These are phyloP conservation scores for Fusarium sp. DNA, from an alignment of 2,329 filamentous ascomycete species.

Conservation along the genomic window DNA sequence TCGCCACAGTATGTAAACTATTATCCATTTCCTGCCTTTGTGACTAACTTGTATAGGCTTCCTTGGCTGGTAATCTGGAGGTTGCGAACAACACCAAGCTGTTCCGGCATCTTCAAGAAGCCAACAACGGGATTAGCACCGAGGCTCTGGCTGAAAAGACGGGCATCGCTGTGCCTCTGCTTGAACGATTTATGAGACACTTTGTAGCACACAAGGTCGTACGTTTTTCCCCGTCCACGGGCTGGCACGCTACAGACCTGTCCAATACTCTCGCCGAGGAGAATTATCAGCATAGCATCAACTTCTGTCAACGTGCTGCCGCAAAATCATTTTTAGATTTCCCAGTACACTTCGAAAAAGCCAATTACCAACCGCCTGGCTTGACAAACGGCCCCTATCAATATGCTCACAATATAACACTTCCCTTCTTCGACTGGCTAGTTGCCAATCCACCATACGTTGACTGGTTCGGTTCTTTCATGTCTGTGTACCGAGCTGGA, in stretches of 20 bases:
- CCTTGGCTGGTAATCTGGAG: constrained; percentile 24
- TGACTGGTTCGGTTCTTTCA: constrained; percentile 33
- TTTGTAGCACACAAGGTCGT: constrained; percentile 21
- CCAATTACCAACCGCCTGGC: constrained; percentile 20
- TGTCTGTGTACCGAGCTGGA: constrained; percentile 29
- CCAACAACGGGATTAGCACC: constrained; percentile 10
- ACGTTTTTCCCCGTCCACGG: background rate
- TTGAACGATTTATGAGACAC: constrained; percentile 36
- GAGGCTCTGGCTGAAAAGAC: constrained; percentile 18
- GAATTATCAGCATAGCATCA: constrained; percentile 30
- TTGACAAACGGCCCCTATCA: constrained; percentile 21
- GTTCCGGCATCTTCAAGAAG: constrained; percentile 2
- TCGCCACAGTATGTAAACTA: constrained; percentile 16
- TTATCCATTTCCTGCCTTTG: no score
- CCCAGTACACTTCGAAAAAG: constrained; percentile 24
- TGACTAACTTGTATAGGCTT: constrained; percentile 15
- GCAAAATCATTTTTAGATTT: constrained; percentile 22
- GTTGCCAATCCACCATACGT: constrained; percentile 22
- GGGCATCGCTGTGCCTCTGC: constrained; percentile 12
- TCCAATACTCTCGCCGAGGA: constrained; percentile 27
- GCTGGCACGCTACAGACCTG: constrained; percentile 28
- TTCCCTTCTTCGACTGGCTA: constrained; percentile 29
- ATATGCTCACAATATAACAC: constrained; percentile 20
- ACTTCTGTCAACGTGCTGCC: constrained; percentile 24
- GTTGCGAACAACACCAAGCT: constrained; percentile 23